Base-by-base conservation (phyloP, 306 rosid genomes). In the Dalbergia cochinchinensis region DNA sequence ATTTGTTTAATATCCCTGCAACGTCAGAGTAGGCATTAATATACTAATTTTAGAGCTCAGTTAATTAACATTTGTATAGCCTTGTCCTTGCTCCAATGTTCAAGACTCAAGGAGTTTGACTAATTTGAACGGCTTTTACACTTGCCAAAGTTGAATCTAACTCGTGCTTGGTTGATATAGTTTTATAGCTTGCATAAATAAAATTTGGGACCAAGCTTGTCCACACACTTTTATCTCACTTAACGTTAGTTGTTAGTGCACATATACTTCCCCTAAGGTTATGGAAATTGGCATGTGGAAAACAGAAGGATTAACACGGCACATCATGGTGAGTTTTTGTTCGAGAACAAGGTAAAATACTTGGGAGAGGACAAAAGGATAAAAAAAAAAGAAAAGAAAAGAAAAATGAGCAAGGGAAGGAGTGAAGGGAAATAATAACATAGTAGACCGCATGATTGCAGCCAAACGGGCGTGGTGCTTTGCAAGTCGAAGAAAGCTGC, bases 381-480 rank as follows among this genome's bases (percentile, higher is more conserved):
- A 10, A 79, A 71, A 71, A 72, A 69, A 6, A 64, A 54, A 1
- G 1, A n/a, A 73, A 66, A 64, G 9, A 71, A 67, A 31, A 26
- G 50, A 44, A 53, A n/a, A 53, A 50, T 50, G 6, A 50, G 55
- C 20, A n/a, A 54, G 26, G 10, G 26, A 54, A 81, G 69, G 53
- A 81, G 87, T 73, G 87, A 83, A 65, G 60, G 69, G 82, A 73
- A 83, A 90, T 89, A 79, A 92, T 90, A 89, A 83, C 86, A 78
- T 75, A 86, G 82, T 86, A 95, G 96, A 95, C 93, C 94, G 18
- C 89, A 95, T 95, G 93, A 95, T 95, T 95, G 88, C 92, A 89
- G 83, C 85, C 92, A 89, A 91, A 92, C 84, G 92, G 88, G 98
- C 94, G 95, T 94, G 97, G 97, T 92, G 81, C 88, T 88, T 90